A percentile compares a stretch with the other conserved stretches of the same genome.
phyloP scores from a whole-genome alignment of 768 basidiomycete genomes.

The Kwoniella shandongensis region DNA sequence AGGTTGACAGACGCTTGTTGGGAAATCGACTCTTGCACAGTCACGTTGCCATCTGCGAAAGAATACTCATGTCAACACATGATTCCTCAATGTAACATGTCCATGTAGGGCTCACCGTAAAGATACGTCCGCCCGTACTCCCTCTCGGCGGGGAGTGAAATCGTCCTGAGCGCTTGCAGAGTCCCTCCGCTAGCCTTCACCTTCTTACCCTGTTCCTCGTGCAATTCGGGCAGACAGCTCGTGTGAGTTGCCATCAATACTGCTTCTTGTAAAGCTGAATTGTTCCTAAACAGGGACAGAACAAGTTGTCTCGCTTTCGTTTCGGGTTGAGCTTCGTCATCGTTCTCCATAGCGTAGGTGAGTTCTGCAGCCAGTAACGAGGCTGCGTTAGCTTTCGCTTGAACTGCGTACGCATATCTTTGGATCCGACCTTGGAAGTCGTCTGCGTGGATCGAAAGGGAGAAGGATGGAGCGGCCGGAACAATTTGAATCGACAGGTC shows the following conservation, averaged over 20 bases:
- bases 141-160: conserved; percentile 66
- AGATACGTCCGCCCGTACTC: conserved; percentile 77
- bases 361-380: conserved; percentile 36
- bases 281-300: conserved; percentile 35
- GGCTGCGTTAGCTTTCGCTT: conserved; percentile 41
- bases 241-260: conserved; percentile 69
- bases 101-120: conserved; percentile 67
- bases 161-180: conserved; percentile 65
- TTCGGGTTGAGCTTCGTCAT: conserved; percentile 23
- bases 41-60: conserved; percentile 28
- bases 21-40: conserved; percentile 35
- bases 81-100: too few relatives aligned
- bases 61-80: not conserved
- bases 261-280: conserved; percentile 58
- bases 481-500: conserved; percentile 68
- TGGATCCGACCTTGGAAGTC: conserved; percentile 33
- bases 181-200: conserved; percentile 61
- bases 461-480: conserved; percentile 63
- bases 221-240: conserved; percentile 70
- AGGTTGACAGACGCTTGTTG: conserved; percentile 59
- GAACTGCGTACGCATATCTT: conserved; percentile 34
- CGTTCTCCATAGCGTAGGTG: conserved; percentile 17
- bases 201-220: conserved; percentile 62
- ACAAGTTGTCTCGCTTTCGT: conserved; percentile 28
- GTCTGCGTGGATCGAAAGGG: conserved; percentile 38